Conservation (phyloP, 371 early-diverging fungal genomes). For the Haplosporangium sp. region DNA sequence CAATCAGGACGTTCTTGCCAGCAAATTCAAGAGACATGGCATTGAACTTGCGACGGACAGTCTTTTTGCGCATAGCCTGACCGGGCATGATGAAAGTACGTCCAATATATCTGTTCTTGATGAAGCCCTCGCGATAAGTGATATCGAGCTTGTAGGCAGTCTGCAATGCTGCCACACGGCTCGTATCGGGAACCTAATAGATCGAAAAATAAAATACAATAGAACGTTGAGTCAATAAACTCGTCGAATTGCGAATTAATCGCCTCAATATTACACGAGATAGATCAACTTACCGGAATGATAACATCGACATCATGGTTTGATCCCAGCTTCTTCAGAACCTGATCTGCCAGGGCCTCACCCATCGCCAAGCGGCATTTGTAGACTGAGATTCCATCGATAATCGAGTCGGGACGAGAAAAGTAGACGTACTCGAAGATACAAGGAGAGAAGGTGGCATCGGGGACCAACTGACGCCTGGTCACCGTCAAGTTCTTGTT, state of each 20-base stretch:
- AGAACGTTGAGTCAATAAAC: slow-evolving; percentile 4
- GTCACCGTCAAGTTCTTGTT: slow-evolving; percentile 72
- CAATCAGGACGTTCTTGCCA: slow-evolving; percentile 94
- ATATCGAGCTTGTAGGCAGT: slow-evolving; percentile 86
- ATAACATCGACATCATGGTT: slow-evolving; percentile 94
- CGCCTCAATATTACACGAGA: slow-evolving; percentile 62
- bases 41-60: slow-evolving; percentile 96
- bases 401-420: slow-evolving; percentile 97
- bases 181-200: slow-evolving; percentile 91
- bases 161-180: slow-evolving; percentile 94
- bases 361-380: slow-evolving; percentile 97
- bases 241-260: slow-evolving; percentile 34
- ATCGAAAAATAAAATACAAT: neutral
- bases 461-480: slow-evolving; percentile 70
- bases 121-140: slow-evolving; percentile 96
- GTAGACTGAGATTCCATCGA: slow-evolving; percentile 98
- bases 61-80: slow-evolving; percentile 89
- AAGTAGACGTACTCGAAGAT: slow-evolving; percentile 99
- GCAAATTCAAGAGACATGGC: slow-evolving; percentile 97
- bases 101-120: slow-evolving; percentile 98
- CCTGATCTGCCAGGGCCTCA: slow-evolving; percentile 90
- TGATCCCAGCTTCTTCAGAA: slow-evolving; percentile 73
- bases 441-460: slow-evolving; percentile 84
- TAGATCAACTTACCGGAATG: slow-evolving; percentile 96
- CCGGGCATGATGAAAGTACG: slow-evolving; percentile 99